Percentiles rank a stretch among this genome's conserved stretches.
phyloP scores from a whole-genome alignment of 2,329 filamentous ascomycete genomes.

The Paracoccidioides brasiliensis region DNA sequence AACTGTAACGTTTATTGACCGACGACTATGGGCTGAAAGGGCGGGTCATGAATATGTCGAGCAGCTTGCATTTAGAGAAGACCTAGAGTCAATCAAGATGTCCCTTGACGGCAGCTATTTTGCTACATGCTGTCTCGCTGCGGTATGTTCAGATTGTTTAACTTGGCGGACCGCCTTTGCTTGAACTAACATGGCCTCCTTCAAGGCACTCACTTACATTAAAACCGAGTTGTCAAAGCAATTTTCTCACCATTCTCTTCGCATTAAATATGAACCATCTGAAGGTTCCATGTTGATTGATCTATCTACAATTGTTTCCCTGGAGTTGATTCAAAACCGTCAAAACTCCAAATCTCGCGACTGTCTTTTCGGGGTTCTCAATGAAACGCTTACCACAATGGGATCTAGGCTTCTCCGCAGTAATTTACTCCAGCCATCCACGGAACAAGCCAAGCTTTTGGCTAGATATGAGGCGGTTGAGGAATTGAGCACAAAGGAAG shows the following conservation, averaged over 20 bases:
- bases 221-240: conserved; percentile 54
- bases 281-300: conserved; percentile 96
- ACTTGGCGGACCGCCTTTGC: background rate
- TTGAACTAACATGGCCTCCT: conserved; percentile 8
- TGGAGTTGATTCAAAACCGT: conserved; percentile 84
- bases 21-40: conserved; percentile 71
- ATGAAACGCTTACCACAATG: conserved; percentile 80
- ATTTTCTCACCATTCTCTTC: conserved; percentile 67
- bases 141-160: conserved; percentile 43
- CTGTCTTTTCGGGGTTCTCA: conserved; percentile 72
- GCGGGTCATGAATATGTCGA: conserved; percentile 66
- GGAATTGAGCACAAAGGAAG: conserved; percentile 68
- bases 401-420: conserved; percentile 69
- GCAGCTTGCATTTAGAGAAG: conserved; percentile 63
- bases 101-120: conserved; percentile 74
- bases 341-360: conserved; percentile 65
- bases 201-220: conserved; percentile 65
- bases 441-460: conserved; percentile 51
- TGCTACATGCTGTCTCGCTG: conserved; percentile 71
- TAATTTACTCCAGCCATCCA: conserved; percentile 81
- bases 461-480: conserved; percentile 70
- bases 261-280: conserved; percentile 74
- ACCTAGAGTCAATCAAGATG: conserved; percentile 68
- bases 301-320: conserved; percentile 66
- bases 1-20: conserved; percentile 52